Conservation (phyloP, 805 yeast species). For the Sugiyamaella floridensis region DNA sequence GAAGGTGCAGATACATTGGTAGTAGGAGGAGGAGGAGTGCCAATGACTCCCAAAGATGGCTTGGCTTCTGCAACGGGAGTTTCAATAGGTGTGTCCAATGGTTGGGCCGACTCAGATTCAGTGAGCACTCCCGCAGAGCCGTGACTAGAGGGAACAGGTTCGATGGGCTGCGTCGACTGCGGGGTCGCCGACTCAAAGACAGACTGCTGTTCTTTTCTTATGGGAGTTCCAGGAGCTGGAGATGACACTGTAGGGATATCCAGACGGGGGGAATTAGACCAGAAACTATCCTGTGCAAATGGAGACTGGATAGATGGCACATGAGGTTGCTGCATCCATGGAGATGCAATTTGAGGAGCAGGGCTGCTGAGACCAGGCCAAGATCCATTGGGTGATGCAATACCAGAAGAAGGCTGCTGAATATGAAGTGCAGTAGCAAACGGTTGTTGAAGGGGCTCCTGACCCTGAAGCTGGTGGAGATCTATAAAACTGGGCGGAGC, state of each 20-base stretch:
- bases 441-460: constrained; percentile 5
- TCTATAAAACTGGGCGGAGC: constrained; percentile 2
- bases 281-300: neutral
- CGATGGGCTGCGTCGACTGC: neutral
- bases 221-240: neutral
- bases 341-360: constrained; percentile 2
- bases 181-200: constrained; percentile 1
- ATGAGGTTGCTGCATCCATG: constrained; percentile 11
- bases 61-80: neutral
- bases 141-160: neutral
- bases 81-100: neutral
- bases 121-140: no score
- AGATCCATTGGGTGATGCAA: neutral
- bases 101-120: neutral
- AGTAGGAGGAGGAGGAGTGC: no score
- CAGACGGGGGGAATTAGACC: neutral
- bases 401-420: constrained; percentile 1
- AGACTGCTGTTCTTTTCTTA: neutral
- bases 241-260: neutral
- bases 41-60: neutral
- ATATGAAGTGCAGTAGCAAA: constrained; percentile 4
- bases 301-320: constrained; percentile 1
- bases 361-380: neutral
- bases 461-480: constrained; percentile 7
- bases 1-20: no score